Evolutionary conservation across 495 filamentous ascomycete species (phyloP).

Genomic region (Talaromyces trachyspermus): DNA sequence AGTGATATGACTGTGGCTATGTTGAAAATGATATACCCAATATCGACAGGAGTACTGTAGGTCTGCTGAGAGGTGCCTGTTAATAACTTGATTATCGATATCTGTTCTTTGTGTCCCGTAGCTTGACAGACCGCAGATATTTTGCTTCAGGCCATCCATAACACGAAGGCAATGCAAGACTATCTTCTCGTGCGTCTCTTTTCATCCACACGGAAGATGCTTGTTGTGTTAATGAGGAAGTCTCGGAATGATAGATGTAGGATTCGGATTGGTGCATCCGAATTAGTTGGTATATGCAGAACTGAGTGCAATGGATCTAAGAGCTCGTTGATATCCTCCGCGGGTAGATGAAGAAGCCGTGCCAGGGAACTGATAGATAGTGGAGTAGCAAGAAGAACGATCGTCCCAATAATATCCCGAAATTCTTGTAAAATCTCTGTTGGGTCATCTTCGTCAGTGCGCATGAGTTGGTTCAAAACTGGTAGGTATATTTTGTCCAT

Average conservation of each 20-base stretch:
- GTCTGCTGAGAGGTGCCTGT: constrained; percentile 12
- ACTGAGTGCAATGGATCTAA: constrained; percentile 17
- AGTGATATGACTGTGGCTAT: constrained; percentile 16
- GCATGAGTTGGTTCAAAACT: constrained; percentile 20
- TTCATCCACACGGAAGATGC: not conserved
- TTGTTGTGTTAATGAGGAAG: constrained; percentile 12
- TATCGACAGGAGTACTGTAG: constrained; percentile 22
- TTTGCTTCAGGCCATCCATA: constrained; percentile 2
- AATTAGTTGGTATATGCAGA: constrained; percentile 10
- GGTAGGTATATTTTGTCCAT: constrained; percentile 24
- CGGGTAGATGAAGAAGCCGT: constrained; percentile 7
- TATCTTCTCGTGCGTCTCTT: not conserved
- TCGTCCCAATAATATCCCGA: constrained; percentile 16
- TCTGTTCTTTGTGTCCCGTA: not conserved
- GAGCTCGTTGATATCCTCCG: constrained; percentile 7
- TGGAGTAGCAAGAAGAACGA: constrained; percentile 19
- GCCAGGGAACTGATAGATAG: constrained; percentile 13
- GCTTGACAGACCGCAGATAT: constrained; percentile 12
- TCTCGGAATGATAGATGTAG: constrained; percentile 24
- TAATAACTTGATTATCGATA: not conserved
- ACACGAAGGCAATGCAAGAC: not conserved
- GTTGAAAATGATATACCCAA: constrained; percentile 27
- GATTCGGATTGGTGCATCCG: constrained; percentile 10
- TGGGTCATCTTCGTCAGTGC: not conserved
- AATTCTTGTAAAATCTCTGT: constrained; percentile 12